Conservation (phyloP, 2,329 filamentous ascomycete genomes). For the Aspergillus fructus region DNA sequence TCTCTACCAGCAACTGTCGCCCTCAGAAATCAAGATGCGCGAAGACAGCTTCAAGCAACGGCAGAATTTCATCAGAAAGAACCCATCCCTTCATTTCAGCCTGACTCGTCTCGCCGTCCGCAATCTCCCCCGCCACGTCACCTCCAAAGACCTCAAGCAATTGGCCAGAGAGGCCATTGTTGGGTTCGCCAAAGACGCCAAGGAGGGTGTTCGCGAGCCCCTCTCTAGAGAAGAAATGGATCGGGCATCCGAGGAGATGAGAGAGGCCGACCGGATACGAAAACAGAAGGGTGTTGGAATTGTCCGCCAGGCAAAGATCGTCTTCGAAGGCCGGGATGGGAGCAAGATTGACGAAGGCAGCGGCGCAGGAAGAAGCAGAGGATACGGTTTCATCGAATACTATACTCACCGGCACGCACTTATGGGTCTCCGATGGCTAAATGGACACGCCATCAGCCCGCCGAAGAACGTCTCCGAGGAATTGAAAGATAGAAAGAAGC, state of each 20-base stretch:
- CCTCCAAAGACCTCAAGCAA: conserved; percentile 84
- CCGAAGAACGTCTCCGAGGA: conserved; percentile 33
- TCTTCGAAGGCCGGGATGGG: conserved; percentile 85
- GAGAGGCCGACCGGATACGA: conserved; percentile 73
- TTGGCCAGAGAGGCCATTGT: conserved; percentile 90
- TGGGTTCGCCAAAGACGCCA: conserved; percentile 88
- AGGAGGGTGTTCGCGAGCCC: conserved; percentile 69
- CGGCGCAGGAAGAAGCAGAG: conserved; percentile 79
- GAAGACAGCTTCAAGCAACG: conserved; percentile 84
- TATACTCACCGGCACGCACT: conserved; percentile 88
- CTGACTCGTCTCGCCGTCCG: conserved; percentile 87
- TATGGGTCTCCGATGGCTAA: conserved; percentile 92
- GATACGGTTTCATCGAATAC: conserved; percentile 98
- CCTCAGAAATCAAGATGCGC: conserved; percentile 80
- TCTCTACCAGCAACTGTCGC: conserved; percentile 72
- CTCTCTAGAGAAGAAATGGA: conserved; percentile 87
- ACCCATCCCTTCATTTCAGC: conserved; percentile 84
- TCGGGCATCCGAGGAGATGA: conserved; percentile 77
- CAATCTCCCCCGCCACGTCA: conserved; percentile 81
- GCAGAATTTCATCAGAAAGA: conserved; percentile 84
- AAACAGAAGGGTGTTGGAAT: conserved; percentile 82
- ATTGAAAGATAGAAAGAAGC: conserved; percentile 72
- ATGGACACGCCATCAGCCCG: conserved; percentile 64
- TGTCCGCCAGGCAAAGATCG: conserved; percentile 89
- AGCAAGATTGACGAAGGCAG: conserved; percentile 75